Conservation (phyloP, 805 yeast genomes). For the Danielozyma ontarioensis region DNA sequence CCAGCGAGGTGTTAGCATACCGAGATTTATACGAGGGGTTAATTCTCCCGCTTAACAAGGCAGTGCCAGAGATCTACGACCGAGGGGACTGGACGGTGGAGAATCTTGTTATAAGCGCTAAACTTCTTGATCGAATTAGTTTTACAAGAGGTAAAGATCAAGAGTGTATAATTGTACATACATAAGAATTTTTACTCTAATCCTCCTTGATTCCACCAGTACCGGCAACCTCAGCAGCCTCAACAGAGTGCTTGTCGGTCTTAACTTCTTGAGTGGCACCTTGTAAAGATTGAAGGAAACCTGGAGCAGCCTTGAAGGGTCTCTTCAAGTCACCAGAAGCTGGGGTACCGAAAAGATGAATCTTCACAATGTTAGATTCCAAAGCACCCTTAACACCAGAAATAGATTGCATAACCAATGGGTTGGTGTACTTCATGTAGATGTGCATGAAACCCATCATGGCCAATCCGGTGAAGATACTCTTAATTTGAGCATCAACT, state of each 20-base stretch:
- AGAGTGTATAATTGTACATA: constrained; percentile 36
- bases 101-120: constrained; percentile 46
- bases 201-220: constrained; percentile 86
- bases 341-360: constrained; percentile 78
- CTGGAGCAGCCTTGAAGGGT: constrained; percentile 83
- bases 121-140: constrained; percentile 46
- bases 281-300: constrained; percentile 53
- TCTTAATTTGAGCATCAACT: constrained; percentile 71
- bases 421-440: constrained; percentile 96
- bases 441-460: constrained; percentile 99
- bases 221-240: constrained; percentile 81
- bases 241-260: constrained; percentile 85
- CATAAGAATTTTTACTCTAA: constrained; percentile 29
- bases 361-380: constrained; percentile 86
- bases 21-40: constrained; percentile 48
- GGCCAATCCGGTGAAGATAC: constrained; percentile 82
- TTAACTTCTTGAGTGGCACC: constrained; percentile 52
- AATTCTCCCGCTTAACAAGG: constrained; percentile 42
- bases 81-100: constrained; percentile 46
- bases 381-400: constrained; percentile 86
- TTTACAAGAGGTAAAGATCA: constrained; percentile 43
- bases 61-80: constrained; percentile 55
- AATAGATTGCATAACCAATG: constrained; percentile 90
- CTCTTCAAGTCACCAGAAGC: constrained; percentile 91
- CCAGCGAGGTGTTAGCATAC: constrained; percentile 53